phyloP scores from a whole-genome alignment of 768 basidiomycete genomes.

The Favolaschia claudopus region DNA sequence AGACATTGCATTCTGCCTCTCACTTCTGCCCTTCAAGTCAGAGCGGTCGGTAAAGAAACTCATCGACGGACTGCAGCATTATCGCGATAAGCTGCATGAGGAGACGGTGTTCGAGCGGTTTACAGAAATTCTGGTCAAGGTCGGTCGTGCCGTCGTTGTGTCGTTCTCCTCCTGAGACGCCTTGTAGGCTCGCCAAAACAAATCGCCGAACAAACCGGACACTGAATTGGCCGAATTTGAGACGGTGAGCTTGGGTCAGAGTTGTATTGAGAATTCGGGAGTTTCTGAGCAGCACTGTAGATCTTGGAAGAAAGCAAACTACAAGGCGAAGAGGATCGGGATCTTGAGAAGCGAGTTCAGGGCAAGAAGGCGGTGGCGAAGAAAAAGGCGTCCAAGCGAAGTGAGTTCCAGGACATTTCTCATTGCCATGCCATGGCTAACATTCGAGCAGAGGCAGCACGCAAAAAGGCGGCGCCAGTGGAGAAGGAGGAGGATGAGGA shows the following conservation, averaged over 20 bases:
- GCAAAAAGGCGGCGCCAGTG: constrained; percentile 29
- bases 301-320: constrained; percentile 83
- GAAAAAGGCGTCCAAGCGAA: constrained; percentile 64
- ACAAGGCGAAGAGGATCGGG: constrained; percentile 93
- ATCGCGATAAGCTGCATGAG: constrained; percentile 96
- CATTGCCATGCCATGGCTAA: neutral
- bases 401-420: constrained; percentile 32
- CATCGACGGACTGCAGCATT: constrained; percentile 90
- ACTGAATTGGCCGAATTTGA: constrained; percentile 96
- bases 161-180: neutral
- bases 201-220: constrained; percentile 91
- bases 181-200: constrained; percentile 82
- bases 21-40: constrained; percentile 94
- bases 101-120: constrained; percentile 81
- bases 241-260: constrained; percentile 51
- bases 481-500: constrained; percentile 26
- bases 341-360: constrained; percentile 84
- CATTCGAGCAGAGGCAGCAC: constrained; percentile 17
- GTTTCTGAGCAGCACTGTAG: constrained; percentile 44
- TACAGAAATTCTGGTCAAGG: constrained; percentile 91
- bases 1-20: constrained; percentile 95
- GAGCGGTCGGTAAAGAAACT: constrained; percentile 97
- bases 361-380: constrained; percentile 84
- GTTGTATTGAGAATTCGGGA: neutral
- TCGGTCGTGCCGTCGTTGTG: constrained; percentile 33